phyloP scores from a whole-genome alignment of 2,329 filamentous ascomycete genomes.

The Talaromyces sp. region DNA sequence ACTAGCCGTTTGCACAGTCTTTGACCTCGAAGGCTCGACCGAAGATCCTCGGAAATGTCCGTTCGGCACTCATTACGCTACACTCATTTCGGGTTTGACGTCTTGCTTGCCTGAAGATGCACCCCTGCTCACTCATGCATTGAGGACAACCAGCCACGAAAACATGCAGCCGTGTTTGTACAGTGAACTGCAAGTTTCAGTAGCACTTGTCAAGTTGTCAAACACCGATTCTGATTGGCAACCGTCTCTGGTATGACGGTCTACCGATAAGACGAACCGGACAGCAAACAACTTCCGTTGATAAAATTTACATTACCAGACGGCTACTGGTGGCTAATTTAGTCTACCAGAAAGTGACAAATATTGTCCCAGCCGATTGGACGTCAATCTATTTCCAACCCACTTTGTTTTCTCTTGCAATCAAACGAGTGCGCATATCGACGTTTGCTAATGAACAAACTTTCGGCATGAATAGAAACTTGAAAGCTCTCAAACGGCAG shows the following conservation, averaged over 20 bases:
- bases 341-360: slow-evolving; percentile 5
- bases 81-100: neutral
- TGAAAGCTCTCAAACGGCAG: neutral
- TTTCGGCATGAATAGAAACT: neutral
- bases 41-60: neutral
- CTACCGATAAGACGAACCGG: slow-evolving; percentile 5
- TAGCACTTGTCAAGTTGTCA: neutral
- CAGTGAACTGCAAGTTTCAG: neutral
- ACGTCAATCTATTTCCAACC: neutral
- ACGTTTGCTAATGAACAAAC: neutral
- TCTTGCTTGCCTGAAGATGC: neutral
- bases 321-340: slow-evolving; percentile 1
- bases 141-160: slow-evolving; percentile 1
- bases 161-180: neutral
- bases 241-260: neutral
- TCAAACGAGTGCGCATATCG: neutral
- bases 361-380: slow-evolving; percentile 5
- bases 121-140: slow-evolving; percentile 6
- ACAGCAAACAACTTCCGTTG: neutral
- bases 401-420: neutral
- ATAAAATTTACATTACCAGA: slow-evolving; percentile 8
- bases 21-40: neutral
- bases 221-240: neutral
- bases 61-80: neutral
- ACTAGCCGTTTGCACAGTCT: neutral